Evolutionary conservation across 441 rosid species (phyloP), one percentile per base, ranked within the genome.

Genomic region (Biscutella auriculata): DNA sequence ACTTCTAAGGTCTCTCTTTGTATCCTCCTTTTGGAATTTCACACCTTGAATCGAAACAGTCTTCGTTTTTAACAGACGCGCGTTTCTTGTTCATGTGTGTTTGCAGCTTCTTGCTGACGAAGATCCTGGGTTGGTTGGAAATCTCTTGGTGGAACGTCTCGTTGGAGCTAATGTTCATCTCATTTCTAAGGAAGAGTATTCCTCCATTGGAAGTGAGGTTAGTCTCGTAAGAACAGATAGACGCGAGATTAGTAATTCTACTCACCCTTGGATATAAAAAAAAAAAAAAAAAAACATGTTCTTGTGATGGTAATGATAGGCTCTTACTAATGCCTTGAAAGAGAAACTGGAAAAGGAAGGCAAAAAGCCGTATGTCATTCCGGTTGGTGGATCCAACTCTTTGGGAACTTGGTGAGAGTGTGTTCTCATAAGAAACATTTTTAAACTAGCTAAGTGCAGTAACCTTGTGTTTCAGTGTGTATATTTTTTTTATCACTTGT

Each of bases 301-400:
- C 45, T 53, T 36, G 44, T 26, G 27, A 57, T 37, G 8, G 11
- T 51, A n/a, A 17, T 76, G 43, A 40, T 76, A 91, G 98, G 73
- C 85, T 71, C 90, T 92, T 17, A 75, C 90, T 17, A 77, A 69
- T 65, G 53, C 78, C 26, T 65, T 88, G 67, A 87, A 86, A 79
- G 95, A 86, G 68, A 81, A 72, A 73, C 74, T 92, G 72, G 67
- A 75, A 6, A 82, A 78, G 11, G 81, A 86, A 87, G 97, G 97
- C 14, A 78, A 78, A 69, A 92, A 73, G 53, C 98, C 98, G 2
- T 88, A 92, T 75, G 87, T 88, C 42, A 83, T 88, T 65, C 98
- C 98, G 6, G 97, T 86, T 27, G 98, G 98, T 35, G 98, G 98
- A 71, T 92, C 98, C 30, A 86, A 88, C 75, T 77, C 95, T 28